A percentile compares a stretch with the other conserved stretches of the same genome.
These are phyloP conservation scores for Phlyctochytrium bullatum DNA, from an alignment of 192 early-diverging fungal species.

Conservation along the genomic window DNA sequence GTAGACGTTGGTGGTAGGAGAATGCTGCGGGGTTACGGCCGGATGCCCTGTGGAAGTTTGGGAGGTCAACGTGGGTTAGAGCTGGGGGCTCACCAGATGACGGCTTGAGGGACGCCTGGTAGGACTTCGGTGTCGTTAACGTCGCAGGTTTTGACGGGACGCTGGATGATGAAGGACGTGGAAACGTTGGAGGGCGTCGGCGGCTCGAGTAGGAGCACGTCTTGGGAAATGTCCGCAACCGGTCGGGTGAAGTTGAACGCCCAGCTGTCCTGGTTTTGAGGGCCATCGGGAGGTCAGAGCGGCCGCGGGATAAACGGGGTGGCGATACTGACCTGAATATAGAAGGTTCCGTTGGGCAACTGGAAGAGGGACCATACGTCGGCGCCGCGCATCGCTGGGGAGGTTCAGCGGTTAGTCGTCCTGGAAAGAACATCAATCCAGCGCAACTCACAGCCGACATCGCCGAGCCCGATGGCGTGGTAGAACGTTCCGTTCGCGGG, in stretches of 20 bases:
- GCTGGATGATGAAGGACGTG: slow-evolving; percentile 10
- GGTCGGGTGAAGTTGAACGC: not conserved
- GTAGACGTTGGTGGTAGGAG: too few relatives aligned
- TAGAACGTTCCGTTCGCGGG: not conserved
- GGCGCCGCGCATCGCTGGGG: too few relatives aligned
- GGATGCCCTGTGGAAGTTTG: too few relatives aligned
- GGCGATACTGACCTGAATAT: too few relatives aligned
- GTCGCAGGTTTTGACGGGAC: slow-evolving; percentile 21
- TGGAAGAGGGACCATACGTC: too few relatives aligned
- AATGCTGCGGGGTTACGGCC: too few relatives aligned
- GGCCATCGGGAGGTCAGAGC: too few relatives aligned
- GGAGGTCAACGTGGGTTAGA: too few relatives aligned
- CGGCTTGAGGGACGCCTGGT: not conserved
- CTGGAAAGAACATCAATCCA: not conserved
- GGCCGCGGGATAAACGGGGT: too few relatives aligned
- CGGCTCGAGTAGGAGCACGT: slow-evolving; percentile 5
- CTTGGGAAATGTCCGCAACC: slow-evolving; percentile 8
- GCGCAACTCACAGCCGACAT: not conserved
- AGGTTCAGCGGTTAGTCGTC: slow-evolving; percentile 5
- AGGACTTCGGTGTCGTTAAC: slow-evolving; percentile 3
- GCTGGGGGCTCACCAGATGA: slow-evolving; percentile 24
- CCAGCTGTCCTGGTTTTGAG: slow-evolving; percentile 8
- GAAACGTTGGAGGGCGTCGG: not conserved
- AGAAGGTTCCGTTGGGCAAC: too few relatives aligned
- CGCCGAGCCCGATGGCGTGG: too few relatives aligned